Percentiles rank a stretch among this genome's conserved stretches.
phyloP scores from a whole-genome alignment of 2,329 filamentous ascomycete species.

The Corynespora cassiicola region DNA sequence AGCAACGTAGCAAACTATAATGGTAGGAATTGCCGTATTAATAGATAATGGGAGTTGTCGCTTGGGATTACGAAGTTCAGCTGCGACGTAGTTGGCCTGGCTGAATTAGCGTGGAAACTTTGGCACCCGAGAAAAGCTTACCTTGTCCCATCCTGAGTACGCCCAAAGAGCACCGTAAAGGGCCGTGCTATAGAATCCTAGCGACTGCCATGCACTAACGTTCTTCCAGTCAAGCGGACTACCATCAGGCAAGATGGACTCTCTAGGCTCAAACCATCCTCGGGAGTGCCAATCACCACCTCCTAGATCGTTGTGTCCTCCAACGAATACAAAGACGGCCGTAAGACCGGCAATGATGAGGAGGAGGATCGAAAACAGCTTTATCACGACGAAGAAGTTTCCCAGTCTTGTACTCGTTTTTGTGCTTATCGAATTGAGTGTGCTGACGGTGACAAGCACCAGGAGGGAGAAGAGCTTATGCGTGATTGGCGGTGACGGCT shows the following conservation, averaged over 20 bases:
- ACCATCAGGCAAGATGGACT: constrained; percentile 36
- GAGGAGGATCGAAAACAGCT: constrained; percentile 41
- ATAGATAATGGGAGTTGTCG: constrained; percentile 65
- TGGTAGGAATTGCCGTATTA: constrained; percentile 67
- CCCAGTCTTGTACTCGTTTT: constrained; percentile 49
- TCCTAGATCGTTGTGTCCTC: constrained; percentile 34
- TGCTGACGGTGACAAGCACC: constrained; percentile 48
- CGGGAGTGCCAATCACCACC: constrained; percentile 42
- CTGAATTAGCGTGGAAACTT: background rate
- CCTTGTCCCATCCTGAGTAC: constrained; percentile 48
- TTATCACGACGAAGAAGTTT: constrained; percentile 47
- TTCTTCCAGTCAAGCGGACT: constrained; percentile 38
- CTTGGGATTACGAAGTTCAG: constrained; percentile 39
- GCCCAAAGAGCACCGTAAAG: constrained; percentile 52
- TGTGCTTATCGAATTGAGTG: constrained; percentile 52
- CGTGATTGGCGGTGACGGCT: constrained; percentile 54
- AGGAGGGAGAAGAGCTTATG: constrained; percentile 48
- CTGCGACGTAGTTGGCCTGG: constrained; percentile 47
- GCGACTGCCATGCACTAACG: constrained; percentile 62
- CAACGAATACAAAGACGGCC: constrained; percentile 36
- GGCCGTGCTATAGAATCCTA: constrained; percentile 66
- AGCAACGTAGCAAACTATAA: constrained; percentile 65
- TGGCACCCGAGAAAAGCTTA: constrained; percentile 13
- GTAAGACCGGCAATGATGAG: constrained; percentile 44
- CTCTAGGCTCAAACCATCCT: constrained; percentile 39